phyloP scores from a whole-genome alignment of 208 protist species.

The Lotmaria passim region DNA sequence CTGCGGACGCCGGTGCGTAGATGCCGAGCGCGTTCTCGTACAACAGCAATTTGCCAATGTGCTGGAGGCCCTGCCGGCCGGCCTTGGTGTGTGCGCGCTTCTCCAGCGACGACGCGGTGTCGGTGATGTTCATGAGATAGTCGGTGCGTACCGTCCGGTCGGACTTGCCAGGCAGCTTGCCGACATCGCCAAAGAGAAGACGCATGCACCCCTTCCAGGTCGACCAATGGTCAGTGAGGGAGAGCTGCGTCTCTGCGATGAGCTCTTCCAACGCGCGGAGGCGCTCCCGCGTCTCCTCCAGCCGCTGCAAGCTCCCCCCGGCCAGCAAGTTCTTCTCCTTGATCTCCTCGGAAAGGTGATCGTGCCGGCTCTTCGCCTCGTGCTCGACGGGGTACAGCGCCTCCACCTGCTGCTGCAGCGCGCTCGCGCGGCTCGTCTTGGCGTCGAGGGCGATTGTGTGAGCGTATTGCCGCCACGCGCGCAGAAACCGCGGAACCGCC shows the following conservation, averaged over 20 bases:
- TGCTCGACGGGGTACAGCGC: slow-evolving; percentile 66
- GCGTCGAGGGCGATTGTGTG: slow-evolving; percentile 67
- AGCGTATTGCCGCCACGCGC: slow-evolving; percentile 77
- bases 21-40: slow-evolving; percentile 33
- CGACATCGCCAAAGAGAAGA: slow-evolving; percentile 69
- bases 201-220: slow-evolving; percentile 64
- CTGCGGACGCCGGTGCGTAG: slow-evolving; percentile 7
- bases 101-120: slow-evolving; percentile 61
- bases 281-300: slow-evolving; percentile 49
- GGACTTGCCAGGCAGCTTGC: slow-evolving; percentile 37
- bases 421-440: slow-evolving; percentile 56
- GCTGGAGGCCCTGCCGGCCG: slow-evolving; percentile 53
- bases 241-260: slow-evolving; percentile 54
- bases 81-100: slow-evolving; percentile 64
- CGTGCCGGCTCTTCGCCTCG: slow-evolving; percentile 63
- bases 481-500: slow-evolving; percentile 57
- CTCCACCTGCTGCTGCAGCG: slow-evolving; percentile 70
- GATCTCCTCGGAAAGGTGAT: slow-evolving; percentile 73
- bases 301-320: slow-evolving; percentile 43
- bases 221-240: slow-evolving; percentile 70
- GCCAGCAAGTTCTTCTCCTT: slow-evolving; percentile 71
- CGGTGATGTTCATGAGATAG: slow-evolving; percentile 83
- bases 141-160: slow-evolving; percentile 33
- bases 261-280: slow-evolving; percentile 58
- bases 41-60: slow-evolving; percentile 58